phyloP scores from a whole-genome alignment of 1,284 basidiomycete species.

The Pholiota adiposa region DNA sequence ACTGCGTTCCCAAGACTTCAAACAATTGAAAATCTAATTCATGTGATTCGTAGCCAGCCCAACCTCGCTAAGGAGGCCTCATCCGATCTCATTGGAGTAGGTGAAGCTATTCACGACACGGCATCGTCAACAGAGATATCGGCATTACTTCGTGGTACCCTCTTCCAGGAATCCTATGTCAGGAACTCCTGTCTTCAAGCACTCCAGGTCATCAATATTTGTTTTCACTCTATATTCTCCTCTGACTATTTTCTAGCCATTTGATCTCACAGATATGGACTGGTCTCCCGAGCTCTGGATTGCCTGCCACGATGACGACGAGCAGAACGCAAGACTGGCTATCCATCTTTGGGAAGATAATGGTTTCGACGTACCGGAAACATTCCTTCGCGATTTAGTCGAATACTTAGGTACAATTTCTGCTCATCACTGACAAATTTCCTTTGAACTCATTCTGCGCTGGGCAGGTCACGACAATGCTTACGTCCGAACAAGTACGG shows the following conservation, averaged over 20 bases:
- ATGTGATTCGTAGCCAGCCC: conserved; percentile 79
- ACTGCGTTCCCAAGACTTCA: conserved; percentile 72
- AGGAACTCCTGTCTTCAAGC: conserved; percentile 92
- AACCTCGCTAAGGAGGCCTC: conserved; percentile 88
- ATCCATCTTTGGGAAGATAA: conserved; percentile 95
- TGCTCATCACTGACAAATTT: not conserved
- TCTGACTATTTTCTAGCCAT: conserved; percentile 57
- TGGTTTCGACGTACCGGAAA: conserved; percentile 86
- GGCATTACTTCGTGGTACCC: conserved; percentile 74
- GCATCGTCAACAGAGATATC: conserved; percentile 68
- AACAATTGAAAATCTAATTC: conserved; percentile 76
- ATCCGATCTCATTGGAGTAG: conserved; percentile 82
- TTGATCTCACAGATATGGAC: conserved; percentile 94
- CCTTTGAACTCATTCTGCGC: conserved; percentile 1
- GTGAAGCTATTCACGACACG: conserved; percentile 78
- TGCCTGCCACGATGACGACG: conserved; percentile 90
- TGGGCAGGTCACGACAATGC: conserved; percentile 74
- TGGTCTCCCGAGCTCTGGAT: conserved; percentile 93
- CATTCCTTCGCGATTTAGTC: conserved; percentile 68
- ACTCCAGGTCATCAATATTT: conserved; percentile 66
- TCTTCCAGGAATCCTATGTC: conserved; percentile 90
- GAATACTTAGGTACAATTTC: conserved; percentile 65
- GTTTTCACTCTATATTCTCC: not conserved
- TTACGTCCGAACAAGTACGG: conserved; percentile 82
- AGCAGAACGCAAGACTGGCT: conserved; percentile 88